Evolutionary conservation across 2,329 filamentous ascomycete species (phyloP), one percentile per base, ranked within the genome.

Genomic region (Sporothrix curviconia): DNA sequence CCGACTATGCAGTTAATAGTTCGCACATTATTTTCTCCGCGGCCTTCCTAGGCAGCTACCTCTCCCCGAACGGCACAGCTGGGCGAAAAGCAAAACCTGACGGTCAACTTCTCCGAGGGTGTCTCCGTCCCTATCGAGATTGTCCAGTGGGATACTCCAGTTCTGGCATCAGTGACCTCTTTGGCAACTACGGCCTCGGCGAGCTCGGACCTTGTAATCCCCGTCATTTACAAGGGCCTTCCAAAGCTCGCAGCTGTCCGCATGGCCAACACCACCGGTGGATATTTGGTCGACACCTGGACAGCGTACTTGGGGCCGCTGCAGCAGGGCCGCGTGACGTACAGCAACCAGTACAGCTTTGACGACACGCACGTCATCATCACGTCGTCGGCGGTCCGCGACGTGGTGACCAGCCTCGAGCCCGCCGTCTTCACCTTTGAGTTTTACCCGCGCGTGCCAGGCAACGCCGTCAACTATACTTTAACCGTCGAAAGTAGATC

Each of bases 201-300:
- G 0, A 69, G 70, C 5, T 62, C 64, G 22, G 69, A 71, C n/a
- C 65, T 83, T 1, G 63, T 65, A 1, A 78, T 84, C 51, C 79
- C 80, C 0, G 68, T 84, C 1, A 73, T 70, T 0, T 83, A 77
- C 73, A 72, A 74, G 5, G 81, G 81, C 0, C 60, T 81, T 8
- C 68, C 71, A n/a, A 70, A 72, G 6, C 68, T 77, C 0, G 80
- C 81, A 0, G 72, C 81, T 0, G 73, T 83, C 3, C 78, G 78
- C 61, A 78, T 79, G 9, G 46, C 77, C 5, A 74, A 73, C 19
- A 66, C 64, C 1, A 77, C 80, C 59, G 79, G 78, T n/a, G n/a
- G n/a, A n/a, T n/a, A n/a, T 1, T 64, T 84, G 7, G 72, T 79
- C 4, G 81, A 85, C 61, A 74, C 78, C 51, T 85, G 78, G 78